A percentile compares a stretch with the other conserved stretches of the same genome.
Conservation (phyloP, 148 eudicot genomes). For the Nepenthes gracilis region DNA sequence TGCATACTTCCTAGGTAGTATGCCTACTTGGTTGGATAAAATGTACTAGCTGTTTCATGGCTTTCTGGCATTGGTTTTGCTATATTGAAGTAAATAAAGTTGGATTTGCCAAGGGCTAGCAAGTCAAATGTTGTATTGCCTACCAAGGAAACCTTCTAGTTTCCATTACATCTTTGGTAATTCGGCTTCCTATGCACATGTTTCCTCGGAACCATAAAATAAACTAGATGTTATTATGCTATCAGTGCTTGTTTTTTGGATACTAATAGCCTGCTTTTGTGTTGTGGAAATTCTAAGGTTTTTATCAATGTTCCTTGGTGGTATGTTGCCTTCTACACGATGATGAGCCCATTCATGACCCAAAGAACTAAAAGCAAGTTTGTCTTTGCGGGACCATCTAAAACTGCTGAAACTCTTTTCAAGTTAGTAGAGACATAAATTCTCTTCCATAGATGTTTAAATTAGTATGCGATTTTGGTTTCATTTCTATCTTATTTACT, state of each 20-base stretch:
- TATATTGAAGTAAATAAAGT: too few relatives aligned
- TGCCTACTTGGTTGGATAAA: too few relatives aligned
- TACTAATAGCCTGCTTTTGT: constrained; percentile 1
- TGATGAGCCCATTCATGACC: constrained; percentile 69
- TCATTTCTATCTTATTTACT: neutral
- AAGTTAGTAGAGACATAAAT: constrained; percentile 34
- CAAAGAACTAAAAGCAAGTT: constrained; percentile 93
- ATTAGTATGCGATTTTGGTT: neutral
- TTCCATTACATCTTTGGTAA: too few relatives aligned
- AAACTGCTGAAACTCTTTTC: constrained; percentile 74
- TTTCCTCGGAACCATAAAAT: too few relatives aligned
- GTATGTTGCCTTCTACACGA: constrained; percentile 69
- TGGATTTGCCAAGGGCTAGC: too few relatives aligned
- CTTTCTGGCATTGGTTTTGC: too few relatives aligned
- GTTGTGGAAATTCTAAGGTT: constrained; percentile 24
- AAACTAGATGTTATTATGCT: neutral
- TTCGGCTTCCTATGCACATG: too few relatives aligned
- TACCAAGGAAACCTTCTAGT: too few relatives aligned
- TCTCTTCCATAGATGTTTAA: neutral
- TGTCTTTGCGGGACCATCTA: constrained; percentile 74
- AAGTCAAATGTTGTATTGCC: too few relatives aligned
- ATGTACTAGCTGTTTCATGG: too few relatives aligned
- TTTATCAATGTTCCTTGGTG: constrained; percentile 90
- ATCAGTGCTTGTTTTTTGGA: neutral
- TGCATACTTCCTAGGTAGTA: too few relatives aligned